phyloP scores from a whole-genome alignment of 1,284 basidiomycete species.

The Vanrija sp. region DNA sequence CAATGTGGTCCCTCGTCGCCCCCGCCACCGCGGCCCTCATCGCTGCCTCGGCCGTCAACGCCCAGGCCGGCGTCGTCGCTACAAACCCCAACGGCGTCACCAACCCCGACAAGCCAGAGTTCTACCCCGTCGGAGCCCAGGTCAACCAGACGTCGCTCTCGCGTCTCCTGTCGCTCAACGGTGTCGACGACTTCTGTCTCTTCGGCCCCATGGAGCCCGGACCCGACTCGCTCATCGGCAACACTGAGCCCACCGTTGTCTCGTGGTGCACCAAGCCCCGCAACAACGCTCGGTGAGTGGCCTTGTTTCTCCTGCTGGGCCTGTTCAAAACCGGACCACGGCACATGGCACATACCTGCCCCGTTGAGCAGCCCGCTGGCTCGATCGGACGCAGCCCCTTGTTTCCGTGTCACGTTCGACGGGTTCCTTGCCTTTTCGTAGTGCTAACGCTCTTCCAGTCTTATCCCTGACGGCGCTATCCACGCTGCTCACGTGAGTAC shows the following conservation, averaged over 20 bases:
- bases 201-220: conserved; percentile 34
- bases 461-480: conserved; percentile 44
- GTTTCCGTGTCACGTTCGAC: no score
- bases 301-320: no score
- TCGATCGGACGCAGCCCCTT: no score
- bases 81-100: conserved; percentile 40
- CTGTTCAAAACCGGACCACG: no score
- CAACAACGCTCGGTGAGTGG: conserved; percentile 29
- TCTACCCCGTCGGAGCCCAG: conserved; percentile 27
- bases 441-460: no score
- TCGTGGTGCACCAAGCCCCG: conserved; percentile 41
- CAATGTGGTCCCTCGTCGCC: no score
- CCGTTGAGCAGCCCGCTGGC: no score
- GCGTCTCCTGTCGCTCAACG: conserved; percentile 39
- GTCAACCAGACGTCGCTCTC: conserved; percentile 43
- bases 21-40: conserved; percentile 6
- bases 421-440: no score
- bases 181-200: conserved; percentile 45
- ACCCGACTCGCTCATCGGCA: conserved; percentile 36
- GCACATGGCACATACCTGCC: no score
- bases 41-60: conserved; percentile 6
- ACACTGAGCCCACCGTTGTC: conserved; percentile 37
- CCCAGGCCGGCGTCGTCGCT: conserved; percentile 32
- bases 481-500: conserved; percentile 32
- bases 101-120: conserved; percentile 38